Evolutionary conservation across 306 rosid genomes (phyloP).

Genomic region (Acacia crassicarpa): DNA sequence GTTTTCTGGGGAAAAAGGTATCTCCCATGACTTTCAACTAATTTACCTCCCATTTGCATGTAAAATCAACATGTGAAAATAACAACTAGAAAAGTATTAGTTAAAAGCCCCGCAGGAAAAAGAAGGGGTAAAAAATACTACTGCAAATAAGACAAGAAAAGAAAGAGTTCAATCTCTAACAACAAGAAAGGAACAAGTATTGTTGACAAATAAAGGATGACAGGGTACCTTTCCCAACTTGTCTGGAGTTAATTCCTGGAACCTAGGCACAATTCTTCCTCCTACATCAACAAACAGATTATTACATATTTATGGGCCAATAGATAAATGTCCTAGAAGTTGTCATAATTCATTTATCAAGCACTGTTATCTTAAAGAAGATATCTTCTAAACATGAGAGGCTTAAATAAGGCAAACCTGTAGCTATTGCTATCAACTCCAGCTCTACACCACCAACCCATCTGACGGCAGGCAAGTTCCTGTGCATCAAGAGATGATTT

Average conservation of each 20-base stretch:
- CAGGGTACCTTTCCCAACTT: slow-evolving; percentile 83
- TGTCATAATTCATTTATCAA: background rate
- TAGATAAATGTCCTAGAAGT: background rate
- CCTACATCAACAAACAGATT: slow-evolving; percentile 52
- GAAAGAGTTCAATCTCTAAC: background rate
- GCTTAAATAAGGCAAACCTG: slow-evolving; percentile 56
- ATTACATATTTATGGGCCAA: background rate
- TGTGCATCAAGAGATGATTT: slow-evolving; percentile 93
- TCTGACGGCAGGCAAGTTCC: slow-evolving; percentile 97
- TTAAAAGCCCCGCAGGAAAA: background rate
- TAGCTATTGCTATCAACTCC: slow-evolving; percentile 97
- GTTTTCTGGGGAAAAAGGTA: background rate
- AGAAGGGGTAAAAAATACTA: background rate
- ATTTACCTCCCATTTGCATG: background rate
- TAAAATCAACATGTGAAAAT: background rate
- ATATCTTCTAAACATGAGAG: slow-evolving; percentile 12
- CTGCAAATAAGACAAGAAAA: background rate
- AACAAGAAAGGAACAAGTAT: background rate
- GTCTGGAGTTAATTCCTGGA: slow-evolving; percentile 93
- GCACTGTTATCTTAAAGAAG: background rate
- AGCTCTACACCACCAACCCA: slow-evolving; percentile 99
- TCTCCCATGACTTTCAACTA: background rate
- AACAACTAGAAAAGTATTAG: background rate
- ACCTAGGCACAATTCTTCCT: slow-evolving; percentile 98
- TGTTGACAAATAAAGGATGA: slow-evolving; percentile 3